Conservation (phyloP, 1,284 basidiomycete genomes). For the Cutaneotrichosporon sp. region DNA sequence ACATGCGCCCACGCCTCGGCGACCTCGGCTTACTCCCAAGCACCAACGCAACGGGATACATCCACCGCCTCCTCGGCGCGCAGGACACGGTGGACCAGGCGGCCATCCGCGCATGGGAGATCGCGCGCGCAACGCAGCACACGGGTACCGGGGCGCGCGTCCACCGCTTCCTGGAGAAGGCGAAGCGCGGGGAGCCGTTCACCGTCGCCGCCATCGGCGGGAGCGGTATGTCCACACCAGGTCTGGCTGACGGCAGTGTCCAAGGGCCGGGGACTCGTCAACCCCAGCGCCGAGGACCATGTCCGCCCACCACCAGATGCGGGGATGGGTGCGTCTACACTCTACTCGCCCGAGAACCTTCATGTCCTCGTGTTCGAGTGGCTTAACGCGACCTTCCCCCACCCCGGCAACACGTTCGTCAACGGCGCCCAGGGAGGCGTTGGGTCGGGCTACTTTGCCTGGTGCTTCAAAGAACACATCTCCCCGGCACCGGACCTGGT, state of each 20-base stretch:
- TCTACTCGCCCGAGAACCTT: slow-evolving; percentile 51
- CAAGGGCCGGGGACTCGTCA: slow-evolving; percentile 41
- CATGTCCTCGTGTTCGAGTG: slow-evolving; percentile 49
- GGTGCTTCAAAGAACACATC: slow-evolving; percentile 53
- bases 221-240: slow-evolving; percentile 41
- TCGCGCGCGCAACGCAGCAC: slow-evolving; percentile 37
- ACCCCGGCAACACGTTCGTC: slow-evolving; percentile 36
- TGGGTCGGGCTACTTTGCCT: slow-evolving; percentile 48
- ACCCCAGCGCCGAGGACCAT: slow-evolving; percentile 13
- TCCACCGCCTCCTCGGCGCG: slow-evolving; percentile 5
- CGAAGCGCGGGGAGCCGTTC: slow-evolving; percentile 41
- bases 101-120: slow-evolving; percentile 37
- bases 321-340: slow-evolving; percentile 35
- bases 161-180: slow-evolving; percentile 41
- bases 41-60: not conserved
- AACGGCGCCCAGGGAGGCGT: slow-evolving; percentile 54
- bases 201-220: slow-evolving; percentile 48
- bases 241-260: slow-evolving; percentile 32
- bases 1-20: not conserved
- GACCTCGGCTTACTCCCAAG: not conserved
- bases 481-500: slow-evolving; percentile 41
- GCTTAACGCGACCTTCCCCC: slow-evolving; percentile 46
- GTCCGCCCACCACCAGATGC: slow-evolving; percentile 1
- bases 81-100: slow-evolving; percentile 19
- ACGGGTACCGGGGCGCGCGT: slow-evolving; percentile 40